Base-by-base conservation (phyloP, 495 filamentous ascomycete genomes). In the Penicillium cosmopolitanum region DNA sequence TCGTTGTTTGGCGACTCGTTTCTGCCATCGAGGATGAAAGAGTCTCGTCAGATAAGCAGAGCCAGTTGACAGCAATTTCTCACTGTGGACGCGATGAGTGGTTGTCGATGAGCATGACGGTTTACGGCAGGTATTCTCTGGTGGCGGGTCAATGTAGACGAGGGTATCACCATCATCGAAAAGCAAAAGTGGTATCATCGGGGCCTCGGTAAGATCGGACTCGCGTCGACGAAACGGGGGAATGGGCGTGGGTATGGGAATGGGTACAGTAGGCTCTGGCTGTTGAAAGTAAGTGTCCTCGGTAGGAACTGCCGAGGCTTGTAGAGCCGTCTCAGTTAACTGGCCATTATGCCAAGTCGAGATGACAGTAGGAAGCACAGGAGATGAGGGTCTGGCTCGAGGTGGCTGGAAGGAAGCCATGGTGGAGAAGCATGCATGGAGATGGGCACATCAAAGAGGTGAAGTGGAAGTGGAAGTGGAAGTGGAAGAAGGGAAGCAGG, bases 81-180 rank as follows among this genome's bases (percentile, higher is more conserved):
- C 61, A 44, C 80, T 84, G 57, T 73, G 73, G 57, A 79, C 51
- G 10, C 70, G 68, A 78, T 84, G 55, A 60, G 72, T 56, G 77
- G 74, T 57, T 54, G 52, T 60, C 5, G 38, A 58, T 7, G 50
- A 58, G 36, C 34, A 63, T 21, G 25, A 51, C 13, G 58, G 57
- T 51, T 40, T 51, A 56, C 51, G 61, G 61, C 67, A 66, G 67
- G 48, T 58, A 56, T 64, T 65, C 36, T 66, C 62, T 19, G 67
- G 75, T 53, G 63, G 66, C 15, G 61, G 78, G 68, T 82, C 80
- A 50, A 89, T 83, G 51, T 80, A 77, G 7, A 85, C 75, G 13
- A 85, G 70, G 0, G 86, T 88, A 51, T 85, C 80, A 16, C 74
- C 83, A 12, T 72, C 69, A 6, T 68, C 50, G 36, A 78, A 68